These are phyloP conservation scores for Nannizziopsis arthrosporioides DNA, from an alignment of 2,329 filamentous ascomycete species.

Conservation along the genomic window DNA sequence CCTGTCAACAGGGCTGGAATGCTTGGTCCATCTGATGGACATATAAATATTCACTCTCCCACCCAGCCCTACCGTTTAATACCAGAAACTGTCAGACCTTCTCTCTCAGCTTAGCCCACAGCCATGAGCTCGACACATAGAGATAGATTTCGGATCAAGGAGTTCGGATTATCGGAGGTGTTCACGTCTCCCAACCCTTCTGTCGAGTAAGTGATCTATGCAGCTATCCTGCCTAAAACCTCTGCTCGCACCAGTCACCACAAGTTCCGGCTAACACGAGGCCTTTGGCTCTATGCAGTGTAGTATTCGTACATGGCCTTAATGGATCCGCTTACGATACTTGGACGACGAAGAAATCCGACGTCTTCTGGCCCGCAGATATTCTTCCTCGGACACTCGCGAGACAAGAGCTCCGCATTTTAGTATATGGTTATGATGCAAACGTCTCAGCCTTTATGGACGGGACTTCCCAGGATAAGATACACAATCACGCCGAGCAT, in stretches of 20 bases:
- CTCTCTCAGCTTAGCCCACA: neutral
- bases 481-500: slow-evolving; percentile 60
- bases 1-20: slow-evolving; percentile 7
- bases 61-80: neutral
- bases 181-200: slow-evolving; percentile 29
- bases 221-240: neutral
- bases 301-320: slow-evolving; percentile 59
- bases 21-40: slow-evolving; percentile 1
- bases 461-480: slow-evolving; percentile 51
- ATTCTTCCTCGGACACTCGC: slow-evolving; percentile 52
- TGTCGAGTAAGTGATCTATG: slow-evolving; percentile 25
- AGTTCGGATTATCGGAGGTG: slow-evolving; percentile 34
- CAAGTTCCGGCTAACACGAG: neutral
- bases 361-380: slow-evolving; percentile 58
- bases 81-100: neutral
- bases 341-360: slow-evolving; percentile 41
- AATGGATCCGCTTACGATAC: slow-evolving; percentile 56
- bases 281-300: slow-evolving; percentile 20
- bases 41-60: slow-evolving; percentile 3
- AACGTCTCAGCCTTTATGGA: slow-evolving; percentile 44
- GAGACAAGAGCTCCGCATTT: slow-evolving; percentile 48
- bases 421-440: slow-evolving; percentile 66
- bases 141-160: slow-evolving; percentile 22
- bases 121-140: slow-evolving; percentile 5
- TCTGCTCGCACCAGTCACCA: neutral